Conservation (phyloP, 495 filamentous ascomycete genomes). For the Penicillium steckii region DNA sequence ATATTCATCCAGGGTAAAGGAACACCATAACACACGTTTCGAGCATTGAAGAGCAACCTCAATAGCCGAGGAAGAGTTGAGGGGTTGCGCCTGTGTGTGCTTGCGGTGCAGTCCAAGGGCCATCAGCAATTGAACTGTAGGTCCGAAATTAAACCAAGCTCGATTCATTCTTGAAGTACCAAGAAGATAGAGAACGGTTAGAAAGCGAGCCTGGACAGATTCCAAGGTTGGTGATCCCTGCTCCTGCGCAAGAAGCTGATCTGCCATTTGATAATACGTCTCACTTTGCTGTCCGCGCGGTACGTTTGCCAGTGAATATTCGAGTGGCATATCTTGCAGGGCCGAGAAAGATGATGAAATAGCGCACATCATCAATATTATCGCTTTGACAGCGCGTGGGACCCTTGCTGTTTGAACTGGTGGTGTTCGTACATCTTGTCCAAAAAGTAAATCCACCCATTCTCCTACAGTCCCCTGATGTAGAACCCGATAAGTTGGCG, state of each 20-base stretch:
- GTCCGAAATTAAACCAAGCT: slow-evolving; percentile 32
- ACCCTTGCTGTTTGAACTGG: neutral
- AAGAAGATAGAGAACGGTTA: slow-evolving; percentile 28
- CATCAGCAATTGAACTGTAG: slow-evolving; percentile 30
- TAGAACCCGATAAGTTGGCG: slow-evolving; percentile 29
- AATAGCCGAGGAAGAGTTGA: neutral
- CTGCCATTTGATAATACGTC: slow-evolving; percentile 23
- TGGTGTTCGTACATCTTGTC: neutral
- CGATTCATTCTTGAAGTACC: slow-evolving; percentile 27
- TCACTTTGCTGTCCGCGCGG: slow-evolving; percentile 20
- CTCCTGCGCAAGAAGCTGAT: slow-evolving; percentile 18
- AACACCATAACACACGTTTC: slow-evolving; percentile 28
- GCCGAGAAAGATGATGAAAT: slow-evolving; percentile 21
- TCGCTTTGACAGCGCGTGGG: slow-evolving; percentile 6
- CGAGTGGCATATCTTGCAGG: slow-evolving; percentile 8
- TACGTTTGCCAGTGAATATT: slow-evolving; percentile 9
- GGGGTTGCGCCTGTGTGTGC: neutral
- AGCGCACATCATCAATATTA: slow-evolving; percentile 22
- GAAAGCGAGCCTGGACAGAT: slow-evolving; percentile 27
- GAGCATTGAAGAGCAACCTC: slow-evolving; percentile 17
- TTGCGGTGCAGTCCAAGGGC: slow-evolving; percentile 25
- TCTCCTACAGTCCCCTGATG: slow-evolving; percentile 25
- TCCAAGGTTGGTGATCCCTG: slow-evolving; percentile 16
- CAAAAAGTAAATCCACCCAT: slow-evolving; percentile 14
- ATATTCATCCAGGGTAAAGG: slow-evolving; percentile 31